A percentile compares a stretch with the other conserved stretches of the same genome.
Evolutionary conservation across 2,329 filamentous ascomycete genomes (phyloP).

Genomic region (Phaeosphaeriaceae sp.): DNA sequence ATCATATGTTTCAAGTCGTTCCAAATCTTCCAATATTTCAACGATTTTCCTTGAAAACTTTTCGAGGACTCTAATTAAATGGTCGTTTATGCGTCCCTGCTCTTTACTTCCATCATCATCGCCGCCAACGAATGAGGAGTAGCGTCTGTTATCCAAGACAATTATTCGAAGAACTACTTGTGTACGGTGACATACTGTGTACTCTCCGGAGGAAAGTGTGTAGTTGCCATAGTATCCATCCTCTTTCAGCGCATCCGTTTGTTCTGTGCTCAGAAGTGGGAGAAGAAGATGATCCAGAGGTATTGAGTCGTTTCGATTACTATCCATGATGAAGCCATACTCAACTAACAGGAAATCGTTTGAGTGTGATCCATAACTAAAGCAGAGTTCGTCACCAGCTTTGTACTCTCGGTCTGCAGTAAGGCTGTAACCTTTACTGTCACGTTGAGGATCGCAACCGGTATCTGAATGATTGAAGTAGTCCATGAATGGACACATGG

Average conservation of each 20-base stretch:
- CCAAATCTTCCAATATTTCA: constrained; percentile 34
- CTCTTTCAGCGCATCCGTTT: constrained; percentile 48
- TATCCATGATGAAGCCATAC: constrained; percentile 59
- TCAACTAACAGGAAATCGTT: constrained; percentile 77
- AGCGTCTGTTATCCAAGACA: constrained; percentile 35
- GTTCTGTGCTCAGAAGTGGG: constrained; percentile 40
- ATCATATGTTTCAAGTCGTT: constrained; percentile 25
- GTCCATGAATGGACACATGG: constrained; percentile 74
- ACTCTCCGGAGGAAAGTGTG: constrained; percentile 26
- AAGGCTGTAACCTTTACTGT: constrained; percentile 61
- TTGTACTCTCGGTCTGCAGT: constrained; percentile 59
- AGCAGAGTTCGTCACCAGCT: constrained; percentile 68
- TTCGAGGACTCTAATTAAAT: constrained; percentile 40
- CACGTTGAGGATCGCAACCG: constrained; percentile 61
- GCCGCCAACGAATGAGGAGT: constrained; percentile 39
- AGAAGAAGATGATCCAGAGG: constrained; percentile 52
- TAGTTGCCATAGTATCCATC: constrained; percentile 51
- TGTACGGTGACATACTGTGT: constrained; percentile 53
- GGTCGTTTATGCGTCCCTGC: constrained; percentile 46
- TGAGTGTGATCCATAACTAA: constrained; percentile 72
- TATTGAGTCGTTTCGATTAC: constrained; percentile 49
- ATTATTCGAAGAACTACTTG: constrained; percentile 52
- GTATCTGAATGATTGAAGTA: constrained; percentile 67
- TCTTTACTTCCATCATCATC: constrained; percentile 44
- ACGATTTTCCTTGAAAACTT: constrained; percentile 40